Evolutionary conservation across 148 eudicot genomes (phyloP).

Genomic region (Amaranthus cruentus): DNA sequence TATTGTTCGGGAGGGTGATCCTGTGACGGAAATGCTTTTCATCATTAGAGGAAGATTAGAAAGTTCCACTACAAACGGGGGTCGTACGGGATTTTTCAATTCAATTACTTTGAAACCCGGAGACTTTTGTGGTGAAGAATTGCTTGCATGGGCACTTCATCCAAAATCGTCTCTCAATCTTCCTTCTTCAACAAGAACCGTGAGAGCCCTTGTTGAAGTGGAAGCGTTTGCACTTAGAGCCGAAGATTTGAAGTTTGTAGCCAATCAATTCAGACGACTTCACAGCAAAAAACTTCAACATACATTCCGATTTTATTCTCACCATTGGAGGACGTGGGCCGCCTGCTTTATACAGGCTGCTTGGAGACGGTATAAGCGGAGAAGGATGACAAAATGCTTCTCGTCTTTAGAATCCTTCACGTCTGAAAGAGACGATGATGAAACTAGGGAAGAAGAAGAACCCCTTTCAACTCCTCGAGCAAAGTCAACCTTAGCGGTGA

Average conservation of each 20-base stretch:
- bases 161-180: slow-evolving; percentile 61
- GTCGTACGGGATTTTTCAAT: slow-evolving; percentile 78
- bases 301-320: slow-evolving; percentile 76
- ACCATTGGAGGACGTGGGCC: slow-evolving; percentile 94
- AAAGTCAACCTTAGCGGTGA: slow-evolving; percentile 45
- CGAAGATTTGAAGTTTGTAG: slow-evolving; percentile 74
- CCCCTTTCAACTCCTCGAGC: slow-evolving; percentile 21
- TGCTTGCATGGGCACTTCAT: slow-evolving; percentile 77
- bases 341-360: slow-evolving; percentile 90
- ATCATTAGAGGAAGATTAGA: slow-evolving; percentile 72
- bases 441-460: slow-evolving; percentile 35
- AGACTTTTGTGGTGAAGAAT: slow-evolving; percentile 89
- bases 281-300: slow-evolving; percentile 89
- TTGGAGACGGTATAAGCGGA: slow-evolving; percentile 66
- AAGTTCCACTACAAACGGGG: slow-evolving; percentile 84
- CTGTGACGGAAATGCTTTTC: slow-evolving; percentile 80
- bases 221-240: slow-evolving; percentile 81
- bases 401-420: slow-evolving; percentile 48
- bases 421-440: slow-evolving; percentile 32
- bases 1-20: slow-evolving; percentile 85
- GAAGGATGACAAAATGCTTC: slow-evolving; percentile 47
- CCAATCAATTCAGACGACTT: slow-evolving; percentile 73
- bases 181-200: slow-evolving; percentile 81
- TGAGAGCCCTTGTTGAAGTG: slow-evolving; percentile 66
- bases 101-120: slow-evolving; percentile 62